These are phyloP conservation scores for Patellaria atrata DNA, from an alignment of 495 filamentous ascomycete genomes.

Conservation along the genomic window DNA sequence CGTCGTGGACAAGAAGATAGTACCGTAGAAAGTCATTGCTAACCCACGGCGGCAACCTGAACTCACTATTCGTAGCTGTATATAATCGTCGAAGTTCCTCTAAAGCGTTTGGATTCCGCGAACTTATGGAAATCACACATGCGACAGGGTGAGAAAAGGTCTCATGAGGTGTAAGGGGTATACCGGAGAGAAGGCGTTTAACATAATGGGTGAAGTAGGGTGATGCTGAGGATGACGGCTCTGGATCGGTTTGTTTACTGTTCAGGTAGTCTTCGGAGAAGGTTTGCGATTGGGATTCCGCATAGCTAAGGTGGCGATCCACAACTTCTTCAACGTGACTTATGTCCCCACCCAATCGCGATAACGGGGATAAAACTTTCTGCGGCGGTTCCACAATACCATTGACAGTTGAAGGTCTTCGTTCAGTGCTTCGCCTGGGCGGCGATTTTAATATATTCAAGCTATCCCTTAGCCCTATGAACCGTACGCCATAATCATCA, in stretches of 20 bases:
- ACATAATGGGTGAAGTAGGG: slow-evolving; percentile 73
- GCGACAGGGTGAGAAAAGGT: slow-evolving; percentile 91
- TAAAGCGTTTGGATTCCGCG: slow-evolving; percentile 62
- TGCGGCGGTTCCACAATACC: slow-evolving; percentile 13
- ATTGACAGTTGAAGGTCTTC: slow-evolving; percentile 15
- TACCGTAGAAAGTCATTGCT: slow-evolving; percentile 83
- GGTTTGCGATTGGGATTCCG: slow-evolving; percentile 25
- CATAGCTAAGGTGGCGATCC: slow-evolving; percentile 33
- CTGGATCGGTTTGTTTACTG: slow-evolving; percentile 12
- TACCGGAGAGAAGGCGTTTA: slow-evolving; percentile 63
- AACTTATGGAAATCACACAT: slow-evolving; percentile 91
- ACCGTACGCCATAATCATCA: slow-evolving; percentile 83
- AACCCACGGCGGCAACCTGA: slow-evolving; percentile 62
- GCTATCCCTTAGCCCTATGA: slow-evolving; percentile 52
- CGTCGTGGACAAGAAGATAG: slow-evolving; percentile 94
- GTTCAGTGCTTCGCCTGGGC: slow-evolving; percentile 25
- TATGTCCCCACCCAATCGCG: slow-evolving; percentile 34
- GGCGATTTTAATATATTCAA: slow-evolving; percentile 36
- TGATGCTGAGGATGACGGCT: slow-evolving; percentile 26
- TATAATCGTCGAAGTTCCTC: slow-evolving; percentile 76
- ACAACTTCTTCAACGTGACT: slow-evolving; percentile 47
- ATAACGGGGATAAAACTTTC: slow-evolving; percentile 12
- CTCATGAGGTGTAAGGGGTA: slow-evolving; percentile 67
- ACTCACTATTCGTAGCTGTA: slow-evolving; percentile 49
- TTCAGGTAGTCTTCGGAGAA: slow-evolving; percentile 26